A percentile compares a stretch with the other conserved stretches of the same genome.
These are phyloP conservation scores for Potentilla sterilis DNA, from an alignment of 306 rosid species.

Conservation along the genomic window DNA sequence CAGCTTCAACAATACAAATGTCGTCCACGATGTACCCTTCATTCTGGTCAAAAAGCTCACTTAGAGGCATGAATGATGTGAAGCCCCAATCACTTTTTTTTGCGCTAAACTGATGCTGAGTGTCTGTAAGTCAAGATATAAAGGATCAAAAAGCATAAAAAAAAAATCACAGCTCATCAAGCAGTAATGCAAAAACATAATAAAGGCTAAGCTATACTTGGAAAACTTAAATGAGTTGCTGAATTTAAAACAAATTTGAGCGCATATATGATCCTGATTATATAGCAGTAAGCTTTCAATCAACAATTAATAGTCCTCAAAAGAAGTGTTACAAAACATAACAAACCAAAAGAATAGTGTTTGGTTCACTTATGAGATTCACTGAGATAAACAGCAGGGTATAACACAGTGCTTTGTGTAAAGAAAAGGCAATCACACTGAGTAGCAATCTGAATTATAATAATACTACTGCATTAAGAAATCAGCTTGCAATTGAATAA, in stretches of 20 bases:
- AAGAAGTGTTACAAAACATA: neutral
- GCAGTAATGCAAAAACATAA: neutral
- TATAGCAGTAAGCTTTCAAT: neutral
- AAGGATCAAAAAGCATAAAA: neutral
- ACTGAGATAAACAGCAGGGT: neutral
- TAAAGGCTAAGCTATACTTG: neutral
- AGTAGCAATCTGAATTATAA: neutral
- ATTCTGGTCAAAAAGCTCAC: constrained; percentile 4
- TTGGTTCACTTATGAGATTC: neutral
- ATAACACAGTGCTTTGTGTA: neutral
- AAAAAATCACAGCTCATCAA: neutral
- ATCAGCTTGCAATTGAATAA: neutral
- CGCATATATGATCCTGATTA: neutral
- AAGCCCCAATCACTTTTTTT: constrained; percentile 22
- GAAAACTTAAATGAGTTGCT: neutral
- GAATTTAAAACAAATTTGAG: neutral
- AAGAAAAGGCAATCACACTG: neutral
- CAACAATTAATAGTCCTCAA: neutral
- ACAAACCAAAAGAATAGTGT: neutral
- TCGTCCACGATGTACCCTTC: constrained; percentile 17
- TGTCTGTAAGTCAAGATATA: constrained; percentile 10
- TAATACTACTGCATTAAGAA: neutral
- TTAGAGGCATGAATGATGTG: constrained; percentile 26
- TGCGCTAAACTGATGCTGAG: constrained; percentile 10
- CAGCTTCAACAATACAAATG: constrained; percentile 18